A percentile compares a stretch with the other conserved stretches of the same genome.
Conservation (phyloP, 1,284 basidiomycete genomes). For the Marasmius tenuissimus region DNA sequence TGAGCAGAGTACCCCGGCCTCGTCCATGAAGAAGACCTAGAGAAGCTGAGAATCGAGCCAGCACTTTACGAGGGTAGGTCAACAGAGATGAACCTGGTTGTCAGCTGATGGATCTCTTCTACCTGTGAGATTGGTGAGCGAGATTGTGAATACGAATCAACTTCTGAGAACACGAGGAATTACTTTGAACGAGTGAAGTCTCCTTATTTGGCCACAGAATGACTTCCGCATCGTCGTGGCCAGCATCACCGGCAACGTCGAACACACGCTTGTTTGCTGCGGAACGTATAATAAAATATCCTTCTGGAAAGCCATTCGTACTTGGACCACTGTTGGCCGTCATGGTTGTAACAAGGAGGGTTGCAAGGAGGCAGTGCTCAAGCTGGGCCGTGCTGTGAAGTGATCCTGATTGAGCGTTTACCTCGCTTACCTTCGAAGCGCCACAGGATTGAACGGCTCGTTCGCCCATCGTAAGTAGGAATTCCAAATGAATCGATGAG, state of each 20-base stretch:
- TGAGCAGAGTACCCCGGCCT: constrained; percentile 71
- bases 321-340: not conserved
- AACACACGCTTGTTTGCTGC: constrained; percentile 55
- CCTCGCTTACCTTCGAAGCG: no score
- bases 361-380: no score
- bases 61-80: not conserved
- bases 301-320: constrained; percentile 65
- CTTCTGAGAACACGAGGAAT: constrained; percentile 16
- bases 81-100: constrained; percentile 56
- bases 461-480: no score
- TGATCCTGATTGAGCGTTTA: no score
- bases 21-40: constrained; percentile 80
- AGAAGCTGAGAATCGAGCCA: constrained; percentile 2
- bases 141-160: not conserved
- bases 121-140: constrained; percentile 35
- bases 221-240: constrained; percentile 65
- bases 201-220: constrained; percentile 73
- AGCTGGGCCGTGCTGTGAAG: no score
- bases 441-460: no score
- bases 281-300: constrained; percentile 75
- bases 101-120: constrained; percentile 65
- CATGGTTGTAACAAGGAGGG: constrained; percentile 1
- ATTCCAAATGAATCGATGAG: no score
- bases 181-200: constrained; percentile 72
- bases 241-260: constrained; percentile 56